These are phyloP conservation scores for Fusarium coffeatum DNA, from an alignment of 2,329 filamentous ascomycete species.

Conservation along the genomic window DNA sequence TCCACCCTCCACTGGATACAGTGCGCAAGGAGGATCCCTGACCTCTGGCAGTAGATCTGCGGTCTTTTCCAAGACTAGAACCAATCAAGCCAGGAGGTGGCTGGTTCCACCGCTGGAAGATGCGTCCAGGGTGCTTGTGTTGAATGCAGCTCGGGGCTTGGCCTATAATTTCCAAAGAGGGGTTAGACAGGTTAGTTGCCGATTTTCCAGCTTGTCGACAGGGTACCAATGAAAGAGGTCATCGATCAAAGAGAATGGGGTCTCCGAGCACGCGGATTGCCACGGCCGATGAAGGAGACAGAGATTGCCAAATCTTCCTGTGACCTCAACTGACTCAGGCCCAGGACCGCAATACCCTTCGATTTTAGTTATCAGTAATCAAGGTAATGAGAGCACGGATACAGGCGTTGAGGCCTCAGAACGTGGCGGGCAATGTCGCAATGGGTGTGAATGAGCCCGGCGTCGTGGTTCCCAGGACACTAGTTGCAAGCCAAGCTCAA, in stretches of 20 bases:
- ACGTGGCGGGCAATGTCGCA: constrained; percentile 46
- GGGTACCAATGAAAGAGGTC: constrained; percentile 42
- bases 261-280: constrained; percentile 45
- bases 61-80: constrained; percentile 42
- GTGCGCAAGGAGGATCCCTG: constrained; percentile 41
- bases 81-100: constrained; percentile 46
- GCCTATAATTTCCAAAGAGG: constrained; percentile 44
- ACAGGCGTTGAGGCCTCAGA: constrained; percentile 42
- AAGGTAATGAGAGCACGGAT: constrained; percentile 3
- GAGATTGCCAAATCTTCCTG: constrained; percentile 46
- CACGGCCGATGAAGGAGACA: constrained; percentile 37
- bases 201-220: constrained; percentile 46
- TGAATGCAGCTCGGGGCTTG: constrained; percentile 47
- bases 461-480: constrained; percentile 48
- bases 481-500: constrained; percentile 49
- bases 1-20: constrained; percentile 40
- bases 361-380: constrained; percentile 33
- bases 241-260: constrained; percentile 41
- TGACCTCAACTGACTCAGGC: constrained; percentile 47
- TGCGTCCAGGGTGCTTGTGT: constrained; percentile 44
- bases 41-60: constrained; percentile 48
- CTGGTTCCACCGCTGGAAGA: constrained; percentile 42
- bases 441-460: constrained; percentile 48
- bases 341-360: constrained; percentile 24
- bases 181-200: constrained; percentile 44